A percentile compares a stretch with the other conserved stretches of the same genome.
These are phyloP conservation scores for Fusarium sp. DNA, from an alignment of 2,329 filamentous ascomycete genomes.

Conservation along the genomic window DNA sequence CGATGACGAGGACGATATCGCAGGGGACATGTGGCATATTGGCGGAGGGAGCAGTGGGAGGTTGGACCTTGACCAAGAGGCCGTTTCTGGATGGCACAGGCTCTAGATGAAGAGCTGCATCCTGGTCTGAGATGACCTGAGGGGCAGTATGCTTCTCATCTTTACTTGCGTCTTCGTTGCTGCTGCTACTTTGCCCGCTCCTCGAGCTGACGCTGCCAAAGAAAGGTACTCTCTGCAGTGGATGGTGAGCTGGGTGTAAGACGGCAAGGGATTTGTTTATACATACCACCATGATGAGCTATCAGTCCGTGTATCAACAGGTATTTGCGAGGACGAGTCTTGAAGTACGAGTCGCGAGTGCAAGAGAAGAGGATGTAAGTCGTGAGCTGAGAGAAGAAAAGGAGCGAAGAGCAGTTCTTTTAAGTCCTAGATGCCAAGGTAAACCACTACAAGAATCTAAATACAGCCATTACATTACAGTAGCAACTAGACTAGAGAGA, in stretches of 20 bases:
- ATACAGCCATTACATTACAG: neutral
- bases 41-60: slow-evolving; percentile 51
- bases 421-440: neutral
- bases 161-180: slow-evolving; percentile 6
- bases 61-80: slow-evolving; percentile 57
- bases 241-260: neutral
- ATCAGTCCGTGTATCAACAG: slow-evolving; percentile 5
- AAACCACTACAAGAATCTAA: neutral
- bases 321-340: neutral
- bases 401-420: too few relatives aligned
- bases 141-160: neutral
- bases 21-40: slow-evolving; percentile 57
- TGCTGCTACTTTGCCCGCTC: slow-evolving; percentile 1
- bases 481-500: neutral
- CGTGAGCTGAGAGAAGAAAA: neutral
- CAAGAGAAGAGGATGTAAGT: neutral
- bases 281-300: slow-evolving; percentile 30
- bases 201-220: slow-evolving; percentile 9
- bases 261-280: too few relatives aligned
- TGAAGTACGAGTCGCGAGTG: neutral
- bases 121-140: slow-evolving; percentile 13
- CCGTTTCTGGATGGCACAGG: slow-evolving; percentile 51
- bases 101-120: slow-evolving; percentile 50
- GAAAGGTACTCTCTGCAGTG: slow-evolving; percentile 33
- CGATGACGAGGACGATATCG: slow-evolving; percentile 69